Percentiles rank a stretch among this genome's conserved stretches.
Conservation (phyloP, 306 rosid genomes). For the Ormosia emarginata region DNA sequence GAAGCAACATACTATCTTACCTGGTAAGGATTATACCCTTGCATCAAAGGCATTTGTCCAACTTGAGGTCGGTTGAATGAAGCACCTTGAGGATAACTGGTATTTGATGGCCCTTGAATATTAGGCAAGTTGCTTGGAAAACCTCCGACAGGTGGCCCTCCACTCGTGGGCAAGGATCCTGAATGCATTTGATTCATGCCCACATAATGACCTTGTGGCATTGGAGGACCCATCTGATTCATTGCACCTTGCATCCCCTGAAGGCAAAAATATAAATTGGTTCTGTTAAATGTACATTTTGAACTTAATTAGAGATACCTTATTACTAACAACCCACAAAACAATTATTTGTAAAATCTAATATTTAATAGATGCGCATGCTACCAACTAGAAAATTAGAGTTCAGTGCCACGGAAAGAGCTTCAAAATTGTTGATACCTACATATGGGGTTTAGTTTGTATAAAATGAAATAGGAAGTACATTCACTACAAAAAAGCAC, state of each 20-base stretch:
- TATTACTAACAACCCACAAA: background rate
- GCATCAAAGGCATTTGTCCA: constrained; percentile 93
- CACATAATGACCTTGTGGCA: constrained; percentile 79
- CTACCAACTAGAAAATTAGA: background rate
- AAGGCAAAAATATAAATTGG: constrained; percentile 1
- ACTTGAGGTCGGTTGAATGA: constrained; percentile 71
- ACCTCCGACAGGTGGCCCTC: constrained; percentile 68
- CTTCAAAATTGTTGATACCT: background rate
- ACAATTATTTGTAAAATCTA: constrained; percentile 2
- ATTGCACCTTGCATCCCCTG: constrained; percentile 93
- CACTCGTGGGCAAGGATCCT: constrained; percentile 65
- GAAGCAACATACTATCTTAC: constrained; percentile 38
- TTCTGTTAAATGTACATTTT: constrained; percentile 1
- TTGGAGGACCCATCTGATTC: constrained; percentile 80
- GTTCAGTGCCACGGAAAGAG: background rate
- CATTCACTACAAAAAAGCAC: background rate
- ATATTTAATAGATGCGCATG: background rate
- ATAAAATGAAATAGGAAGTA: background rate
- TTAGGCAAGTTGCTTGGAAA: constrained; percentile 67
- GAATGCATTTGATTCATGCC: constrained; percentile 96
- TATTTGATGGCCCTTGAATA: constrained; percentile 83
- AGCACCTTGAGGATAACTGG: constrained; percentile 73
- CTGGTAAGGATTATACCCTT: constrained; percentile 96
- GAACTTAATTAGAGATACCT: constrained; percentile 5
- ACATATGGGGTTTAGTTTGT: background rate